A percentile compares a stretch with the other conserved stretches of the same genome.
Evolutionary conservation across 2,329 filamentous ascomycete genomes (phyloP).

Genomic region (Nectriaceae sp.): DNA sequence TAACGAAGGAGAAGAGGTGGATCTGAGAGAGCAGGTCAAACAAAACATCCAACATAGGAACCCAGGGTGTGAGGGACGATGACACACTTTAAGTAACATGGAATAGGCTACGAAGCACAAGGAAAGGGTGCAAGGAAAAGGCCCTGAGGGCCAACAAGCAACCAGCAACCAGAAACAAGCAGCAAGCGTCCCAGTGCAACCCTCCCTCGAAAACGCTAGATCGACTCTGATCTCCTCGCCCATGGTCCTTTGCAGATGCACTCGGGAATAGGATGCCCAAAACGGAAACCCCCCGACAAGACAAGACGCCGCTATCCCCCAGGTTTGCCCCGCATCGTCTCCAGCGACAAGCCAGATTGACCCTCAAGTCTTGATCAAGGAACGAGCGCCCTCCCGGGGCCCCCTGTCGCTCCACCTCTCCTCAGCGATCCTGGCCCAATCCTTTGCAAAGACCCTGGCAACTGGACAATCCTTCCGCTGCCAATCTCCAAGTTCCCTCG

Average conservation of each 20-base stretch:
- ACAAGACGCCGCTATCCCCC: constrained; percentile 25
- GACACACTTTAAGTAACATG: constrained; percentile 25
- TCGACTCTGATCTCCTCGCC: constrained; percentile 23
- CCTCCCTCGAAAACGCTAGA: constrained; percentile 21
- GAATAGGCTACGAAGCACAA: background rate
- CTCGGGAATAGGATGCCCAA: constrained; percentile 26
- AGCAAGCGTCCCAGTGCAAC: constrained; percentile 9
- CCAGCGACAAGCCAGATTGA: constrained; percentile 3
- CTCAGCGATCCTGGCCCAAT: background rate
- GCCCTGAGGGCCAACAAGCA: background rate
- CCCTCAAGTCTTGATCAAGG: constrained; percentile 6
- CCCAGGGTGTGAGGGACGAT: constrained; percentile 13
- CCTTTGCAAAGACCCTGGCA: too few species aligned
- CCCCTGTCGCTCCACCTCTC: constrained; percentile 3
- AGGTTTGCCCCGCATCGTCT: constrained; percentile 30
- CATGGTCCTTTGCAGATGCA: constrained; percentile 26
- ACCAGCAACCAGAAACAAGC: background rate
- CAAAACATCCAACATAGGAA: constrained; percentile 16
- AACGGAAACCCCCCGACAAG: constrained; percentile 26
- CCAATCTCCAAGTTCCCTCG: constrained; percentile 21
- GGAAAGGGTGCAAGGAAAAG: too few species aligned
- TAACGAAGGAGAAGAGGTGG: background rate
- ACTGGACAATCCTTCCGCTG: background rate
- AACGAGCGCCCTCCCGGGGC: constrained; percentile 6
- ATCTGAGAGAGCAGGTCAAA: background rate